Conservation (phyloP, 192 early-diverging fungal species). For the Gryganskiella cystojenkinii region DNA sequence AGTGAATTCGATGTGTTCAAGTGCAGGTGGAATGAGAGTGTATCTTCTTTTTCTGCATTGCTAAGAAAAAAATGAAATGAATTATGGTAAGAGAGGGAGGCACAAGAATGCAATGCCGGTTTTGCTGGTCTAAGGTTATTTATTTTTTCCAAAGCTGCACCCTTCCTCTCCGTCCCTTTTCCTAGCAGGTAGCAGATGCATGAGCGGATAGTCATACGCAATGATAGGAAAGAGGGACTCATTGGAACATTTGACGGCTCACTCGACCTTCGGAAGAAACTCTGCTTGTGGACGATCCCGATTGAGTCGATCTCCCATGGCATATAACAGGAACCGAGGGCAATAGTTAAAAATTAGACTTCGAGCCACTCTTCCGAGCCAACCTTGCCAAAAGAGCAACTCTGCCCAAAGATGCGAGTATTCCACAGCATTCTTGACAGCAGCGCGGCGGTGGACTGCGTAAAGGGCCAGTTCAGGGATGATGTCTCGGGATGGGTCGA, state of each 20-base stretch:
- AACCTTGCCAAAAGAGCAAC: constrained; percentile 23
- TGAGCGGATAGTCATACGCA: neutral
- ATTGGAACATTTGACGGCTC: too few species aligned
- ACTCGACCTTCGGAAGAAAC: constrained; percentile 11
- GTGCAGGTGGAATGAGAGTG: too few species aligned
- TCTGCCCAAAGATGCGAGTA: constrained; percentile 4
- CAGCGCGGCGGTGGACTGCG: constrained; percentile 11
- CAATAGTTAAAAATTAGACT: constrained; percentile 8
- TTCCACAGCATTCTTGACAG: constrained; percentile 11
- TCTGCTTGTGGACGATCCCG: constrained; percentile 5
- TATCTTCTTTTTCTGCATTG: too few species aligned
- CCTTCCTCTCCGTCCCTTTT: too few species aligned
- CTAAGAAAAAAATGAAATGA: too few species aligned
- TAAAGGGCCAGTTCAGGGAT: constrained; percentile 14
- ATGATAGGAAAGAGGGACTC: neutral
- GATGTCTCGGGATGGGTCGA: constrained; percentile 2
- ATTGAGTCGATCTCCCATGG: constrained; percentile 12
- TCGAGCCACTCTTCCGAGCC: constrained; percentile 15
- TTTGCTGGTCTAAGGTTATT: too few species aligned
- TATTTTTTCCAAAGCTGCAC: too few species aligned
- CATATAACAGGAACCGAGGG: constrained; percentile 5
- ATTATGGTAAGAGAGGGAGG: too few species aligned
- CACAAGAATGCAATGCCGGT: too few species aligned
- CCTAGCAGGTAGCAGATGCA: too few species aligned
- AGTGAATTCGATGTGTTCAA: too few species aligned